These are phyloP conservation scores for Capronia coronata DNA, from an alignment of 2,329 filamentous ascomycete species.

Conservation along the genomic window DNA sequence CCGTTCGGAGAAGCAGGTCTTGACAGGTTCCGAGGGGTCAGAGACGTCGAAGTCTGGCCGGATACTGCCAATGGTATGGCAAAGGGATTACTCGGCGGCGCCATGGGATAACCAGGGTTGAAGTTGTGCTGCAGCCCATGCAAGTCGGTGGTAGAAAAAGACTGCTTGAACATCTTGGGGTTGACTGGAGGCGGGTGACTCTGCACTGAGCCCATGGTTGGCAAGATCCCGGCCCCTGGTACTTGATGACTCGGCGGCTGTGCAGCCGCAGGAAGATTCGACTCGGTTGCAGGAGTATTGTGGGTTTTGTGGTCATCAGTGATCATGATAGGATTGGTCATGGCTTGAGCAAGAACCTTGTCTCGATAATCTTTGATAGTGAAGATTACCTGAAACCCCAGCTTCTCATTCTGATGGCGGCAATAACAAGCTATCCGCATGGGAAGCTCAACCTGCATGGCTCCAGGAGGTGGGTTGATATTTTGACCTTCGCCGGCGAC, in stretches of 20 bases:
- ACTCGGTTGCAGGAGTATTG: slow-evolving; percentile 37
- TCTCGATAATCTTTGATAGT: slow-evolving; percentile 78
- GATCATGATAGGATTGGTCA: slow-evolving; percentile 87
- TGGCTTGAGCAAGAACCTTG: slow-evolving; percentile 71
- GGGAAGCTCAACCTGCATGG: slow-evolving; percentile 73
- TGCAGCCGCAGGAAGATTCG: slow-evolving; percentile 33
- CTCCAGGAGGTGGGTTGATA: slow-evolving; percentile 50
- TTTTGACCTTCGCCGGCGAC: slow-evolving; percentile 3
- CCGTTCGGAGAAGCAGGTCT: slow-evolving; percentile 66
- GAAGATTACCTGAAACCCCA: slow-evolving; percentile 88
- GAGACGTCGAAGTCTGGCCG: slow-evolving; percentile 40
- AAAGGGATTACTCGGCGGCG: slow-evolving; percentile 35
- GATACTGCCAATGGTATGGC: slow-evolving; percentile 36
- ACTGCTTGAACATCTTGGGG: slow-evolving; percentile 38
- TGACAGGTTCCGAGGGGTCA: slow-evolving; percentile 59
- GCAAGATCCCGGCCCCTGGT: slow-evolving; percentile 41
- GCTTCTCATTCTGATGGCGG: slow-evolving; percentile 87
- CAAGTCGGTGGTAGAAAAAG: slow-evolving; percentile 59
- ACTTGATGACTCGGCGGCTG: slow-evolving; percentile 37
- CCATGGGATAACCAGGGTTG: slow-evolving; percentile 38
- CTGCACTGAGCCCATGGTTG: slow-evolving; percentile 20
- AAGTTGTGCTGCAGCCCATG: slow-evolving; percentile 52
- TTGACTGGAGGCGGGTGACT: slow-evolving; percentile 8
- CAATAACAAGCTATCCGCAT: slow-evolving; percentile 98
- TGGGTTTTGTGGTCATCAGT: slow-evolving; percentile 97